These are phyloP conservation scores for Fusarium sp. DNA, from an alignment of 2,329 filamentous ascomycete genomes.

Conservation along the genomic window DNA sequence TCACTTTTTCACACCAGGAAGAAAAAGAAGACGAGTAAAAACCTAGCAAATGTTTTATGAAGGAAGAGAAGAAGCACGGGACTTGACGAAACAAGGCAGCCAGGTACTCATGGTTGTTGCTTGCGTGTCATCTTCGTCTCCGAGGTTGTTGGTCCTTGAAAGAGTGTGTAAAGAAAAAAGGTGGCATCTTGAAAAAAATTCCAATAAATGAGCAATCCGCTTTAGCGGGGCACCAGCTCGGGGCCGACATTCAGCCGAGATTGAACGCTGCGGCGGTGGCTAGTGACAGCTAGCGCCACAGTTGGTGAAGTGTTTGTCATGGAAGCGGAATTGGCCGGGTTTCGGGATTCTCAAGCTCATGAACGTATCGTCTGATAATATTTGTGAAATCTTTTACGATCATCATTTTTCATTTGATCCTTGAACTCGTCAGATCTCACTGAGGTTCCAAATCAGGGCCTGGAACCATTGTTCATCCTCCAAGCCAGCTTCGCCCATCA, in stretches of 20 bases:
- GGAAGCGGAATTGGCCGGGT: conserved; percentile 39
- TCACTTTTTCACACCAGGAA: conserved; percentile 6
- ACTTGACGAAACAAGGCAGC: conserved; percentile 47
- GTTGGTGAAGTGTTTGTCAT: conserved; percentile 18
- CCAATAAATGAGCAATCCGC: conserved; percentile 43
- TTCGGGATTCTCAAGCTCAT: conserved; percentile 25
- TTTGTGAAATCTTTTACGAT: conserved; percentile 8
- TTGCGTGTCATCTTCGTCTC: conserved; percentile 54
- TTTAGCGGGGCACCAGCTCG: conserved; percentile 42
- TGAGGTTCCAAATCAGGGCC: too few relatives aligned
- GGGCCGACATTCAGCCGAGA: conserved; percentile 36
- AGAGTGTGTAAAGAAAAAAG: conserved; percentile 40
- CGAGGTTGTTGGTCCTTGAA: conserved; percentile 39
- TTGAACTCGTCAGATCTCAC: too few relatives aligned
- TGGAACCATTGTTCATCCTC: background rate
- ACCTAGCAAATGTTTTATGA: conserved; percentile 32
- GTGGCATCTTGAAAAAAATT: conserved; percentile 37
- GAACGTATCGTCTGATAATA: conserved; percentile 34
- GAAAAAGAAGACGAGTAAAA: conserved; percentile 18
- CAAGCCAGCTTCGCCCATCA: conserved; percentile 16
- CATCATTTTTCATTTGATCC: background rate
- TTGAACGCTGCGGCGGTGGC: conserved; percentile 22
- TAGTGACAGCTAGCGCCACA: conserved; percentile 28
- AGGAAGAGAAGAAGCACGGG: conserved; percentile 41
- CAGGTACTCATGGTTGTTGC: conserved; percentile 52